Percentiles rank a stretch among this genome's conserved stretches.
Evolutionary conservation across 805 yeast species (phyloP).

Genomic region (Kodamaea lidongshanica): DNA sequence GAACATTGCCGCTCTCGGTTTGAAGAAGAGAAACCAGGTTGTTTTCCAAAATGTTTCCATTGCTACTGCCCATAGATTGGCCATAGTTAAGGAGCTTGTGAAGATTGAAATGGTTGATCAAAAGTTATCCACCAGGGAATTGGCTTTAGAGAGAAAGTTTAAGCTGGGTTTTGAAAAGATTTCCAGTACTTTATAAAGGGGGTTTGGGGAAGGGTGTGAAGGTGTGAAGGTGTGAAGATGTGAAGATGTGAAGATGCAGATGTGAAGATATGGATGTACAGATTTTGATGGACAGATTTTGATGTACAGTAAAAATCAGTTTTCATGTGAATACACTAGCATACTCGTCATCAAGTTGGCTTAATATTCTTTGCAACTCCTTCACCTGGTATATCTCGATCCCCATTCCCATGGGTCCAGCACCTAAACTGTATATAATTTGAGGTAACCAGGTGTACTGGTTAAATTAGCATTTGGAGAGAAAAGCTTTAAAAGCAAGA

Average conservation of each 20-base stretch:
- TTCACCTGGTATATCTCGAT: no score
- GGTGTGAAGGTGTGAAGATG: background rate
- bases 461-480: no score
- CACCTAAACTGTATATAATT: no score
- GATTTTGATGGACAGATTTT: no score
- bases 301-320: no score
- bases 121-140: conserved; percentile 44
- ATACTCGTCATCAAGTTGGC: no score
- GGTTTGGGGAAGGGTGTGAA: conserved; percentile 1
- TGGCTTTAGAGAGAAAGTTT: conserved; percentile 51
- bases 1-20: conserved; percentile 67
- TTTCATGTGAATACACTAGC: no score
- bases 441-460: no score
- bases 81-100: conserved; percentile 79
- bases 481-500: no score
- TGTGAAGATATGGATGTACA: no score
- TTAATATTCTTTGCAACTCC: no score
- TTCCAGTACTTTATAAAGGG: conserved; percentile 10
- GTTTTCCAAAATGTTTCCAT: conserved; percentile 71
- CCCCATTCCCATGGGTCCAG: no score
- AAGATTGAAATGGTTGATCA: conserved; percentile 67
- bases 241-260: background rate
- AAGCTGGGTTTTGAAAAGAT: conserved; percentile 63
- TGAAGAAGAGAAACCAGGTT: conserved; percentile 64
- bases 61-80: conserved; percentile 77